These are phyloP conservation scores for Pleurotus citrinopileatus DNA, from an alignment of 768 basidiomycete genomes.

Conservation along the genomic window DNA sequence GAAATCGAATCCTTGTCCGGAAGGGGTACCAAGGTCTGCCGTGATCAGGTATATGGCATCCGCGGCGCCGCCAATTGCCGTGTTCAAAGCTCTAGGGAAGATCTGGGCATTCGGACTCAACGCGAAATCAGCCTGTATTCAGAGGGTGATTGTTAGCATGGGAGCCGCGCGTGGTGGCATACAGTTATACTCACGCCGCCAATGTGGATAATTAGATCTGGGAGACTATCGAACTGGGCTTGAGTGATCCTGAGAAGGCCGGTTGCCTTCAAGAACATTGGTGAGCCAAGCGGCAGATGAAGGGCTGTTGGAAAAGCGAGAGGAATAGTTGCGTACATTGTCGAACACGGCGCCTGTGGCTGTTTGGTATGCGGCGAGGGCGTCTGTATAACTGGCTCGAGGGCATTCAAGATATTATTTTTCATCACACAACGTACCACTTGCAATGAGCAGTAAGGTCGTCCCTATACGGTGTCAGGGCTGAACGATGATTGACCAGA, in stretches of 20 bases:
- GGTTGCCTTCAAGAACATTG: constrained; percentile 34
- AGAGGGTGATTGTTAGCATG: background rate
- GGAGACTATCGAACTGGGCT: constrained; percentile 42
- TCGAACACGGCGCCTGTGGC: constrained; percentile 54
- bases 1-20: constrained; percentile 62
- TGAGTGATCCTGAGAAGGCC: constrained; percentile 54
- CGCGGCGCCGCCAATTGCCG: constrained; percentile 49
- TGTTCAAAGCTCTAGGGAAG: constrained; percentile 63
- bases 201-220: constrained; percentile 53
- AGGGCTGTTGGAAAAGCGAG: background rate
- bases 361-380: constrained; percentile 51
- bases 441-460: constrained; percentile 52
- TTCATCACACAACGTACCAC: constrained; percentile 15
- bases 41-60: constrained; percentile 54
- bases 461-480: constrained; percentile 28
- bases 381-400: constrained; percentile 32
- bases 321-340: constrained; percentile 25
- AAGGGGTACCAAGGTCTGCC: constrained; percentile 47
- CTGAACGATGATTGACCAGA: background rate
- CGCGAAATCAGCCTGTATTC: constrained; percentile 43
- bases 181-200: constrained; percentile 37
- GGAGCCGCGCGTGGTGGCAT: too few relatives aligned
- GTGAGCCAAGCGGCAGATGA: background rate
- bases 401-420: background rate
- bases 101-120: constrained; percentile 66